Conservation (phyloP, 345 rosid genomes). For the Excoecaria agallocha region DNA sequence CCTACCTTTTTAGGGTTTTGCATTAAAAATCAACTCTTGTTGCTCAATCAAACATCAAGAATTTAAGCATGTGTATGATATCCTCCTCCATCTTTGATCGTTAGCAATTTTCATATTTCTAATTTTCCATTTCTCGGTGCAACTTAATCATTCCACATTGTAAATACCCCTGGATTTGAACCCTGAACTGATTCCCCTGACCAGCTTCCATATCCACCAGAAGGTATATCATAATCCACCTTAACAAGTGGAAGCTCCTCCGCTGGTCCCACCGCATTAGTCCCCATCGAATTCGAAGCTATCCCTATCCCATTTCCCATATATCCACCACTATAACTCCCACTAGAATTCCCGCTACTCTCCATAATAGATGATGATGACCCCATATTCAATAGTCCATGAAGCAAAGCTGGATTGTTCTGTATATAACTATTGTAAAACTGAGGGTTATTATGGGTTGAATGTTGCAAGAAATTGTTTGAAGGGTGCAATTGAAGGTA, state of each 20-base stretch:
- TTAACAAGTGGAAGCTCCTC: constrained; percentile 66
- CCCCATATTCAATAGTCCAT: constrained; percentile 60
- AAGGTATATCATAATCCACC: constrained; percentile 85
- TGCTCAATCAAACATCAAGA: background rate
- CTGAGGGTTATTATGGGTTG: constrained; percentile 50
- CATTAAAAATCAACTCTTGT: constrained; percentile 5
- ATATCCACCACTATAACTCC: constrained; percentile 53
- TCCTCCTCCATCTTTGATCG: background rate
- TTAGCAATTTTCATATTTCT: background rate
- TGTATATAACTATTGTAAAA: constrained; percentile 70
- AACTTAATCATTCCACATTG: constrained; percentile 84
- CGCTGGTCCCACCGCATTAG: constrained; percentile 38
- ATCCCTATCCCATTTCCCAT: constrained; percentile 56
- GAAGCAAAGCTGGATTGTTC: constrained; percentile 61
- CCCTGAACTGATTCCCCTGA: constrained; percentile 68
- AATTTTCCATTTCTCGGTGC: no score
- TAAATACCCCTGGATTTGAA: constrained; percentile 65
- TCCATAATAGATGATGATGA: constrained; percentile 40
- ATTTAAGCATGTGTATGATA: constrained; percentile 4
- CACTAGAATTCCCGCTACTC: constrained; percentile 38
- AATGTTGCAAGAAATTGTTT: constrained; percentile 32
- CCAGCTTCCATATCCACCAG: constrained; percentile 69
- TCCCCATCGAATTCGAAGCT: constrained; percentile 45
- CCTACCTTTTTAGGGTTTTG: background rate
- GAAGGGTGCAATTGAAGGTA: constrained; percentile 72